A percentile compares a stretch with the other conserved stretches of the same genome.
phyloP scores from a whole-genome alignment of 1,139 yeast species.

The Candida freyschussii region DNA sequence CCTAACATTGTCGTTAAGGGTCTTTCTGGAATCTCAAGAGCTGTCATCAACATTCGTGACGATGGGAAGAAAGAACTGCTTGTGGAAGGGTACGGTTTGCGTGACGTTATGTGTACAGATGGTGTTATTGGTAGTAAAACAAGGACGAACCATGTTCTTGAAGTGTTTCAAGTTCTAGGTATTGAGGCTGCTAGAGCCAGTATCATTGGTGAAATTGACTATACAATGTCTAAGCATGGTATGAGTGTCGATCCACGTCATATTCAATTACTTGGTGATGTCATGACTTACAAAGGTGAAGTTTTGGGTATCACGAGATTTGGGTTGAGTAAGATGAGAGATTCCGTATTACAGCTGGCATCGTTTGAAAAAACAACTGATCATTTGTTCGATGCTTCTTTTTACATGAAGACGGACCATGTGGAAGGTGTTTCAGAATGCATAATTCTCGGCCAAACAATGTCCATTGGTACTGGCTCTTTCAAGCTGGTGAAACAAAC shows the following conservation, averaged over 20 bases:
- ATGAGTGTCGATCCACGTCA: conserved; percentile 99
- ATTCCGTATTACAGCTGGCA: conserved; percentile 93
- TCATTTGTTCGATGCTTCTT: conserved; percentile 96
- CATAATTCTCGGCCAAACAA: conserved; percentile 94
- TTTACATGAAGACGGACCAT: conserved; percentile 91
- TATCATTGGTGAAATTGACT: conserved; percentile 90
- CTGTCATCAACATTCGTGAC: conserved; percentile 89
- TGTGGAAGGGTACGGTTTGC: conserved; percentile 96
- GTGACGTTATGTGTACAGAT: conserved; percentile 95
- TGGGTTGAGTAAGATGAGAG: conserved; percentile 98
- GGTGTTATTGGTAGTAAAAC: conserved; percentile 92
- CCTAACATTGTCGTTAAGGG: conserved; percentile 93
- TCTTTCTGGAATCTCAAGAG: conserved; percentile 83
- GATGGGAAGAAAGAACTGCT: conserved; percentile 80
- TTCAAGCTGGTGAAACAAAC: conserved; percentile 75
- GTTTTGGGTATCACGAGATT: conserved; percentile 97
- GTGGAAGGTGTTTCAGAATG: conserved; percentile 98
- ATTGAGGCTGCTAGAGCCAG: conserved; percentile 96
- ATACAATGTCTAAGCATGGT: conserved; percentile 98
- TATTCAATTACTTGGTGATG: conserved; percentile 94
- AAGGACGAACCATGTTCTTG: conserved; percentile 86
- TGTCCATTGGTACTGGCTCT: conserved; percentile 97
- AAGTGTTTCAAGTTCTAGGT: conserved; percentile 85
- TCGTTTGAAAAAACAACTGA: conserved; percentile 98
- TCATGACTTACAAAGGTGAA: conserved; percentile 98